A percentile compares a stretch with the other conserved stretches of the same genome.
Conservation (phyloP, 768 basidiomycete genomes). For the Dentipellis fragilis region DNA sequence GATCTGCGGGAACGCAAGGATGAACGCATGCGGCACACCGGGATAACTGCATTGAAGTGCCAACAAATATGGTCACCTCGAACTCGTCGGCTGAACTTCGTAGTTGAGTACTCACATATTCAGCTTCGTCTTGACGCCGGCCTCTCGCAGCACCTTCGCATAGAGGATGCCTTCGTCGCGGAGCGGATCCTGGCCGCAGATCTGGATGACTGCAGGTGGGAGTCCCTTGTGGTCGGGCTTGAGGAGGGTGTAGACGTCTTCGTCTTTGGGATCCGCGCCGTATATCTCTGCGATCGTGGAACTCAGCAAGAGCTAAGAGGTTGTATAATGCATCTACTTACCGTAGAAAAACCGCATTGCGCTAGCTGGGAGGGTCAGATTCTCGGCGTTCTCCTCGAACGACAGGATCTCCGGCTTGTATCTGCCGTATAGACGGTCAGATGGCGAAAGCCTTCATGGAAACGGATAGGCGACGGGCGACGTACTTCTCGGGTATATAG, state of each 20-base stretch:
- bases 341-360: not conserved
- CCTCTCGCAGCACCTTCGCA: not conserved
- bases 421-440: not conserved
- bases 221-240: not conserved
- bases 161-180: slow-evolving; percentile 2
- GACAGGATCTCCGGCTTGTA: not conserved
- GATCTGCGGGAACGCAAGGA: not conserved
- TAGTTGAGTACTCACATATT: slow-evolving; percentile 2
- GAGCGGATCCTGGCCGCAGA: not conserved
- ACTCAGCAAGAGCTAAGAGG: not conserved
- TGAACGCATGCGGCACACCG: slow-evolving; percentile 5
- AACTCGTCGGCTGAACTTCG: no score
- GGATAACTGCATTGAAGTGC: slow-evolving; percentile 1
- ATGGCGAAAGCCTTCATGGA: no score
- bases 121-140: not conserved
- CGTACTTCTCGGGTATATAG: not conserved
- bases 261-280: not conserved
- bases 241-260: not conserved
- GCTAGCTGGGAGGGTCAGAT: not conserved
- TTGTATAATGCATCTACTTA: not conserved
- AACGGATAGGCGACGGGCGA: not conserved
- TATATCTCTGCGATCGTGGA: not conserved
- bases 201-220: not conserved
- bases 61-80: no score
- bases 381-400: not conserved